Conservation (phyloP, 208 protist genomes). For the Leishmania martiniquensis region DNA sequence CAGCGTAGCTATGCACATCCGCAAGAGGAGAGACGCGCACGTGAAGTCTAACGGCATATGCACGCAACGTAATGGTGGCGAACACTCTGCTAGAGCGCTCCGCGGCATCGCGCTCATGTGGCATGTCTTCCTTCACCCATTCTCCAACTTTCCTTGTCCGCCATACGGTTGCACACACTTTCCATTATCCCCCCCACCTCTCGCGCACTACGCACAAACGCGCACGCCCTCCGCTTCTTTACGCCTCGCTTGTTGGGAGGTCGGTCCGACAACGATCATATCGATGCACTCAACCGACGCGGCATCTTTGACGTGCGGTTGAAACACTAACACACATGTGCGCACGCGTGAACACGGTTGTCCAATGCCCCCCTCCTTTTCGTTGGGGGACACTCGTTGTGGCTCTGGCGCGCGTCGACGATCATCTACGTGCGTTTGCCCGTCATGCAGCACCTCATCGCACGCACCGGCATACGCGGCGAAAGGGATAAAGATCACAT, state of each 20-base stretch:
- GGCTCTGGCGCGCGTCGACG: background rate
- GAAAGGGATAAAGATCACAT: too few relatives aligned
- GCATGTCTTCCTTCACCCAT: background rate
- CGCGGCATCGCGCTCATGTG: background rate
- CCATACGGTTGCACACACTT: background rate
- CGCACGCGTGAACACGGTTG: background rate
- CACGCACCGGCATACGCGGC: background rate
- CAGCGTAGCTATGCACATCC: background rate
- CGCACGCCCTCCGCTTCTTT: background rate
- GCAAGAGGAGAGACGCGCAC: background rate
- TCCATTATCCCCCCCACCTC: background rate
- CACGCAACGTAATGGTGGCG: background rate
- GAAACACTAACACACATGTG: background rate
- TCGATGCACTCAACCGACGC: too few relatives aligned
- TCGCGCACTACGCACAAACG: background rate
- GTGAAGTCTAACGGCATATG: background rate
- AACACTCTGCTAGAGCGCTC: background rate
- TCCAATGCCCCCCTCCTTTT: background rate
- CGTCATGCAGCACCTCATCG: background rate
- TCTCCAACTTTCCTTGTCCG: background rate
- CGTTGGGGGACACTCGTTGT: background rate
- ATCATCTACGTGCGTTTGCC: background rate
- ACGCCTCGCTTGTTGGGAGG: too few relatives aligned
- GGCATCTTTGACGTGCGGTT: background rate
- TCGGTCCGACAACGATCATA: too few relatives aligned